Base-by-base conservation (phyloP, 1,284 basidiomycete species). In the Leccinum fallax region DNA sequence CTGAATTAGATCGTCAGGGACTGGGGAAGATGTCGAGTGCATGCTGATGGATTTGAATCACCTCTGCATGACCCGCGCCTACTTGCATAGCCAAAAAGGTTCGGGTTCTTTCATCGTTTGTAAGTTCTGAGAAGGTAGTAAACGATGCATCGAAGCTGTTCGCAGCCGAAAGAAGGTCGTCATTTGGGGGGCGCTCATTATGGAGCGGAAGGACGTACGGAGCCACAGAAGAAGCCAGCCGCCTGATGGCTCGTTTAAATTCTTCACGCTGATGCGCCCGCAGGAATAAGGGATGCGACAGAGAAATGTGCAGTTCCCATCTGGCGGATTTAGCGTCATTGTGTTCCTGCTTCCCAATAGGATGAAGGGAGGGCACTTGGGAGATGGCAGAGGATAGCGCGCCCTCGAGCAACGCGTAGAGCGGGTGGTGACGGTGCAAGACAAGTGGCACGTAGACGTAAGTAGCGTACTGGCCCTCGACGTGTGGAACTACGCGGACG, bases 51-150 rank as follows among this genome's bases (percentile, higher is more conserved):
- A 59, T 49, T 3, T 59, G 30, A 65, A 73, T 55, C 65, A 91
- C 92, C 79, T 92, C 81, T 40, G 77, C 72, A 74, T 93, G 86
- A 0, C 93, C 93, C 4, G 89, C 89, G 28, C 92, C 93, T 38
- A 93, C 76, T 71, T 94, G 90, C 59, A 91, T 70, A 11, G 85
- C 81, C 40, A 95, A 76, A 72, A 95, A 94, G 0, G 85, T 82
- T 53, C 93, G 80, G 2, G 90, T 93, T 62, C 78, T 80, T 71
- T 94, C 92, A 71, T 94, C 93, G 70, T 95, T 95, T 16, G 79
- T 82, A 36, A 94, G 79, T 57, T 86, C 82, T 16, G 86, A 82
- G 66, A 94, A 85, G 1, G 81, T 78, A 1, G 88, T 83, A 69
- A 94, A 93, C 0, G 92, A 92, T 0, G 84, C 79, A 11, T 77